Percentiles rank a stretch among this genome's conserved stretches.
phyloP scores from a whole-genome alignment of 495 filamentous ascomycete genomes.

The Podospora anserina region DNA sequence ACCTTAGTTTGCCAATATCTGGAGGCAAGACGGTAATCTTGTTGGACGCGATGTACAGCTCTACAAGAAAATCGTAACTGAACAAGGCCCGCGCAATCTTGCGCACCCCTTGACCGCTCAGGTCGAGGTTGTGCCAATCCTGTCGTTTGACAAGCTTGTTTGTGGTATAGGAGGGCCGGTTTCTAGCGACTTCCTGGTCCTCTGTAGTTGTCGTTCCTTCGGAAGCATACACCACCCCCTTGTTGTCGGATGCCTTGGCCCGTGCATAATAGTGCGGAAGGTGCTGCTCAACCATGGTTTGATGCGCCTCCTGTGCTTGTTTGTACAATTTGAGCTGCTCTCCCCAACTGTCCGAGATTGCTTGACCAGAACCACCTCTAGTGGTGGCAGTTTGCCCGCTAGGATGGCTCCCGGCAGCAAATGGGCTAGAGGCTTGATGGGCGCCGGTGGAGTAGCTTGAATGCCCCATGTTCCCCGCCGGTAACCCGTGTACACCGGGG shows the following conservation, averaged over 20 bases:
- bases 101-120: slow-evolving; percentile 88
- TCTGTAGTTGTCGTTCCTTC: slow-evolving; percentile 48
- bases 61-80: slow-evolving; percentile 77
- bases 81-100: slow-evolving; percentile 77
- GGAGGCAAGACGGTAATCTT: slow-evolving; percentile 72
- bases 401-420: slow-evolving; percentile 62
- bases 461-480: slow-evolving; percentile 59
- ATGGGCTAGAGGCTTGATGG: slow-evolving; percentile 69
- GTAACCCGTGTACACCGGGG: slow-evolving; percentile 58
- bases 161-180: slow-evolving; percentile 48
- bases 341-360: slow-evolving; percentile 77
- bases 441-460: slow-evolving; percentile 75
- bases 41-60: slow-evolving; percentile 89
- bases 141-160: slow-evolving; percentile 62
- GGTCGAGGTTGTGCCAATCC: slow-evolving; percentile 86
- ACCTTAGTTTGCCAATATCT: slow-evolving; percentile 73
- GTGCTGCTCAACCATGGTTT: slow-evolving; percentile 59
- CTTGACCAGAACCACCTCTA: slow-evolving; percentile 43
- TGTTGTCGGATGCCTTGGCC: slow-evolving; percentile 51
- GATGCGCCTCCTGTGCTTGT: slow-evolving; percentile 64
- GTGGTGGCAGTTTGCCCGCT: slow-evolving; percentile 62
- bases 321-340: slow-evolving; percentile 77
- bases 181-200: slow-evolving; percentile 61
- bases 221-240: slow-evolving; percentile 50
- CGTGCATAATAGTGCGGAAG: slow-evolving; percentile 55